A percentile compares a stretch with the other conserved stretches of the same genome.
phyloP scores from a whole-genome alignment of 1,284 basidiomycete genomes.

The Cystobasidium slooffiae region DNA sequence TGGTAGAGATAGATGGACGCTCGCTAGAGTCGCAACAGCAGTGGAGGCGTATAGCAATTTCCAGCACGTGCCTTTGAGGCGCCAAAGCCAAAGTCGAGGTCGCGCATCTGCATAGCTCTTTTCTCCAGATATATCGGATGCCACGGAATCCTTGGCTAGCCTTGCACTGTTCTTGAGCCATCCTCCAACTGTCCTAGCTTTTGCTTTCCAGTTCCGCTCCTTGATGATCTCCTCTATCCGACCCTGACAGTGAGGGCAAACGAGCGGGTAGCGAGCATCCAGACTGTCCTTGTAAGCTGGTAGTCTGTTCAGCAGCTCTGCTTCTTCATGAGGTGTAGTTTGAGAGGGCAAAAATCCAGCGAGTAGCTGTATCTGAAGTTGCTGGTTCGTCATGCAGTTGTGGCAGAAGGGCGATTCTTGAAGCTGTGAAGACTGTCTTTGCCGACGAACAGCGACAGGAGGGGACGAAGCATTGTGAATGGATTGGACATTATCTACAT shows the following conservation, averaged over 20 bases:
- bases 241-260: constrained; percentile 74
- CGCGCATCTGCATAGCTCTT: neutral
- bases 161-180: constrained; percentile 44
- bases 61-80: constrained; percentile 44
- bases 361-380: constrained; percentile 78
- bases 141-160: neutral
- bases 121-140: neutral
- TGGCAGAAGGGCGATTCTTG: constrained; percentile 69
- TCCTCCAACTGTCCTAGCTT: constrained; percentile 67
- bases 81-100: constrained; percentile 42
- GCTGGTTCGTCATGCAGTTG: constrained; percentile 85
- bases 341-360: constrained; percentile 77
- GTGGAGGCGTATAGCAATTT: constrained; percentile 10
- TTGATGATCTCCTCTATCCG: constrained; percentile 78
- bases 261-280: constrained; percentile 79
- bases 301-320: constrained; percentile 65
- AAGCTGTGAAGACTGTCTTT: constrained; percentile 7
- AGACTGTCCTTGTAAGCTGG: constrained; percentile 74
- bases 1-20: neutral
- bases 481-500: constrained; percentile 10
- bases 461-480: neutral
- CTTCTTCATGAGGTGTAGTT: constrained; percentile 55
- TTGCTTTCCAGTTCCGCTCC: constrained; percentile 77
- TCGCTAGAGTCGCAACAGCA: neutral
- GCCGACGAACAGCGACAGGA: neutral